Conservation (phyloP, 331 rosid species). For the Erythrophleum ivorense region DNA sequence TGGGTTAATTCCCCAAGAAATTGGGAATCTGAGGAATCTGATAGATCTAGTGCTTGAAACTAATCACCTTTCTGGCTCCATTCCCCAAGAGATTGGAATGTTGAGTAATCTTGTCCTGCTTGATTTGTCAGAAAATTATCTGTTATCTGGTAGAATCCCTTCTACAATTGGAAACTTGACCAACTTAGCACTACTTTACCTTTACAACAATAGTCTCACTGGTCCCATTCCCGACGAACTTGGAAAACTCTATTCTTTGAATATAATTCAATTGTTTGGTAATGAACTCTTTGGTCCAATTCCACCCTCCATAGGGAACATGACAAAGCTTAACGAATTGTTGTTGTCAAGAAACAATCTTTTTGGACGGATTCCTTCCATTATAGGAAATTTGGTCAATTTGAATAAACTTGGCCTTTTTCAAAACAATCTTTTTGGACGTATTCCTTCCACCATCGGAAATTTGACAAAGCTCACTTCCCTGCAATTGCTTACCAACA, state of each 20-base stretch:
- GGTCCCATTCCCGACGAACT: constrained; percentile 23
- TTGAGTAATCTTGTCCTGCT: background rate
- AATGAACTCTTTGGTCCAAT: background rate
- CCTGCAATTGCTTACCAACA: background rate
- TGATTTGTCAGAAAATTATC: background rate
- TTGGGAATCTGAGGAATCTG: constrained; percentile 10
- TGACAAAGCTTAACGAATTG: background rate
- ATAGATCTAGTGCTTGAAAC: background rate
- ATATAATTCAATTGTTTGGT: background rate
- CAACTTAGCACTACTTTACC: background rate
- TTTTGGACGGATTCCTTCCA: constrained; percentile 10
- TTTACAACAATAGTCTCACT: background rate
- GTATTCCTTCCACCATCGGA: constrained; percentile 10
- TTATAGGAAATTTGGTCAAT: constrained; percentile 11
- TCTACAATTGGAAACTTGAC: constrained; percentile 19
- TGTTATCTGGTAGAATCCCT: background rate
- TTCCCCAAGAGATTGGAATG: constrained; percentile 1
- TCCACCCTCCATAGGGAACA: constrained; percentile 22
- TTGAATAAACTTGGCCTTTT: background rate
- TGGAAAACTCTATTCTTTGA: background rate
- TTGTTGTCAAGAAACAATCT: background rate
- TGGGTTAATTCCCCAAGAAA: constrained; percentile 9
- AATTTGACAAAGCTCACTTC: background rate
- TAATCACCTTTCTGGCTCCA: background rate
- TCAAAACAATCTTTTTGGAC: background rate